These are phyloP conservation scores for Escallonia herrerae DNA, from an alignment of 129 eudicot genomes.

Conservation along the genomic window DNA sequence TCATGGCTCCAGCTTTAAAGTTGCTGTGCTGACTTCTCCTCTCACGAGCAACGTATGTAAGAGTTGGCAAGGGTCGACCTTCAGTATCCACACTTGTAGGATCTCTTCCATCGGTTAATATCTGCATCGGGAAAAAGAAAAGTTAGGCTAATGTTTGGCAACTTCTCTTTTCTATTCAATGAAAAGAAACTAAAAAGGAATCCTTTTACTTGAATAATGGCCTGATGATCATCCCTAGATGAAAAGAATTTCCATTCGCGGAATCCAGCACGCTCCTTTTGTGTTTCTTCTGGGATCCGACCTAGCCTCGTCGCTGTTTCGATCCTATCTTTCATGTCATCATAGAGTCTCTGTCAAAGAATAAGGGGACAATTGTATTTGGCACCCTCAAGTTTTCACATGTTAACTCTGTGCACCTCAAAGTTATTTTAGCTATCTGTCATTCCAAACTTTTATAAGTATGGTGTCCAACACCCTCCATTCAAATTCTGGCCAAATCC, in stretches of 20 bases:
- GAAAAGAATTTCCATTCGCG: slow-evolving; percentile 43
- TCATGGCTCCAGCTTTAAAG: slow-evolving; percentile 96
- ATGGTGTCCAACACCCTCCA: too few species aligned
- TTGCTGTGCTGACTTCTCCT: slow-evolving; percentile 59
- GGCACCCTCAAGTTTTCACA: too few species aligned
- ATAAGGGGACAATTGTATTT: too few species aligned
- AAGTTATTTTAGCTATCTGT: too few species aligned
- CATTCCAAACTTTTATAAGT: too few species aligned
- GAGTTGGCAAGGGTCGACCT: slow-evolving; percentile 47
- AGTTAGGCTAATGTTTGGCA: too few species aligned
- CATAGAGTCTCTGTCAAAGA: slow-evolving; percentile 35
- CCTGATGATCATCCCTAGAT: slow-evolving; percentile 41
- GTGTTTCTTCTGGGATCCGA: slow-evolving; percentile 24
- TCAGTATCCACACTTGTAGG: slow-evolving; percentile 34
- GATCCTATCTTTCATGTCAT: slow-evolving; percentile 47
- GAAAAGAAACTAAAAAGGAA: too few species aligned
- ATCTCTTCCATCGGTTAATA: slow-evolving; percentile 41
- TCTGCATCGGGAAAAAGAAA: slow-evolving; percentile 22
- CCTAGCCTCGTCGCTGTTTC: slow-evolving; percentile 37
- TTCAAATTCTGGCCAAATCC: too few species aligned
- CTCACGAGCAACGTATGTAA: slow-evolving; percentile 76
- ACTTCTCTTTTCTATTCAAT: too few species aligned
- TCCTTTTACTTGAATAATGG: slow-evolving; percentile 42
- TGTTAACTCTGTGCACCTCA: too few species aligned
- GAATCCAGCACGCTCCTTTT: slow-evolving; percentile 37